A percentile compares a stretch with the other conserved stretches of the same genome.
phyloP scores from a whole-genome alignment of 208 protist species.

The Acanthamoeba sp. region DNA sequence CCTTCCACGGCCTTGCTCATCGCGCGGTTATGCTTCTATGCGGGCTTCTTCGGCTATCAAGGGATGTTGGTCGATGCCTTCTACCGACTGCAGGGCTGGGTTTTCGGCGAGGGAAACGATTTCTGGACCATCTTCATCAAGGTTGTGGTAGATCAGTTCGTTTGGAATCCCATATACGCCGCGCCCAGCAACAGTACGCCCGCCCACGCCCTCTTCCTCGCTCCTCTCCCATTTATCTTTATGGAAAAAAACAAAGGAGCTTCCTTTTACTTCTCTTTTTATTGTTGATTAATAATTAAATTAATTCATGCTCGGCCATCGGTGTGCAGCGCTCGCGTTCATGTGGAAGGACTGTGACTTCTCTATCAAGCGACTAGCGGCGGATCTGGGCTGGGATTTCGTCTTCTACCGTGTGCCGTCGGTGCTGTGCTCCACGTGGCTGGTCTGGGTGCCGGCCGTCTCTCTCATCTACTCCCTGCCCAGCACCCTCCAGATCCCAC shows the following conservation, averaged over 20 bases:
- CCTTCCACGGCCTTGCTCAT: not conserved
- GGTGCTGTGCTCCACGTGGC: slow-evolving; percentile 56
- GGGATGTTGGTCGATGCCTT: slow-evolving; percentile 32
- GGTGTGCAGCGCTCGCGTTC: slow-evolving; percentile 39
- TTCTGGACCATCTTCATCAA: slow-evolving; percentile 70
- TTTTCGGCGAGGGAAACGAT: slow-evolving; percentile 59
- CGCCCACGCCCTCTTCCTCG: not conserved
- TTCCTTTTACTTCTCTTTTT: not conserved
- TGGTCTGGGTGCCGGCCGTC: slow-evolving; percentile 68
- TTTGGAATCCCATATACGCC: slow-evolving; percentile 46
- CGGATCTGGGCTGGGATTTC: slow-evolving; percentile 41
- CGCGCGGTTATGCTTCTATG: slow-evolving; percentile 22
- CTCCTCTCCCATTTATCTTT: not conserved
- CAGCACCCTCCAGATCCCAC: slow-evolving; percentile 57
- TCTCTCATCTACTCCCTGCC: slow-evolving; percentile 57
- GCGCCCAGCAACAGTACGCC: slow-evolving; percentile 37
- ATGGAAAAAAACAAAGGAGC: no score
- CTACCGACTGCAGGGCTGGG: slow-evolving; percentile 28
- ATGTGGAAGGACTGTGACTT: slow-evolving; percentile 74
- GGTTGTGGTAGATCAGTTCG: slow-evolving; percentile 57
- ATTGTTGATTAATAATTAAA: not conserved
- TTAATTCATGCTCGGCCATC: no score
- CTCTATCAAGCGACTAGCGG: not conserved
- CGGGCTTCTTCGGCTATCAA: not conserved
- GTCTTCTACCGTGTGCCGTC: slow-evolving; percentile 48